phyloP scores from a whole-genome alignment of 2,329 filamentous ascomycete species.

The Trichoderma breve region DNA sequence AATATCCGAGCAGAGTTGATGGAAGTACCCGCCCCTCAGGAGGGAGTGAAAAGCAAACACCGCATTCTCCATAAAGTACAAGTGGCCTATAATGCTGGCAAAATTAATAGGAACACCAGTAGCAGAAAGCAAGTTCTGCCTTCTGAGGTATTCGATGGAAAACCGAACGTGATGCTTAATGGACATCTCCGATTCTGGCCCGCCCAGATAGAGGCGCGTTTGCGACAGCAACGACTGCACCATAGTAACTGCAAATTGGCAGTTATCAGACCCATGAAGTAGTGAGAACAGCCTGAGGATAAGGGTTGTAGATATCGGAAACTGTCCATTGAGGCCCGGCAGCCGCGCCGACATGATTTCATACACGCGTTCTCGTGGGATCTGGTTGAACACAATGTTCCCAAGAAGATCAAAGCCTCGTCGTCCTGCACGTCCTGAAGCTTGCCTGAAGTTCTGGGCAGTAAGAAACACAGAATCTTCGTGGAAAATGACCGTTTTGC shows the following conservation, averaged over 20 bases:
- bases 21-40: slow-evolving; percentile 68
- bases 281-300: slow-evolving; percentile 67
- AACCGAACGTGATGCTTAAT: slow-evolving; percentile 76
- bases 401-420: slow-evolving; percentile 78
- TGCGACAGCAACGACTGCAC: slow-evolving; percentile 69
- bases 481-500: slow-evolving; percentile 75
- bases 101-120: slow-evolving; percentile 68
- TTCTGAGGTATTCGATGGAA: slow-evolving; percentile 74
- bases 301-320: slow-evolving; percentile 72
- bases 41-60: slow-evolving; percentile 76
- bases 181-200: slow-evolving; percentile 63
- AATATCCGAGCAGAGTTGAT: slow-evolving; percentile 57
- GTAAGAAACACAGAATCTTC: slow-evolving; percentile 73
- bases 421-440: slow-evolving; percentile 73
- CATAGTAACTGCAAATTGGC: slow-evolving; percentile 58
- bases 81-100: slow-evolving; percentile 64
- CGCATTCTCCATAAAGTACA: slow-evolving; percentile 75
- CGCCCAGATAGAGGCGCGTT: slow-evolving; percentile 67
- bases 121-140: slow-evolving; percentile 62
- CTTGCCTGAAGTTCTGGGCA: slow-evolving; percentile 73
- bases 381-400: slow-evolving; percentile 74
- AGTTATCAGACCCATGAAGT: slow-evolving; percentile 62
- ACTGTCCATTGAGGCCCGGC: slow-evolving; percentile 73
- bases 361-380: slow-evolving; percentile 59
- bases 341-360: slow-evolving; percentile 71